A percentile compares a stretch with the other conserved stretches of the same genome.
phyloP scores from a whole-genome alignment of 495 filamentous ascomycete species.

The Penicillium soppii region DNA sequence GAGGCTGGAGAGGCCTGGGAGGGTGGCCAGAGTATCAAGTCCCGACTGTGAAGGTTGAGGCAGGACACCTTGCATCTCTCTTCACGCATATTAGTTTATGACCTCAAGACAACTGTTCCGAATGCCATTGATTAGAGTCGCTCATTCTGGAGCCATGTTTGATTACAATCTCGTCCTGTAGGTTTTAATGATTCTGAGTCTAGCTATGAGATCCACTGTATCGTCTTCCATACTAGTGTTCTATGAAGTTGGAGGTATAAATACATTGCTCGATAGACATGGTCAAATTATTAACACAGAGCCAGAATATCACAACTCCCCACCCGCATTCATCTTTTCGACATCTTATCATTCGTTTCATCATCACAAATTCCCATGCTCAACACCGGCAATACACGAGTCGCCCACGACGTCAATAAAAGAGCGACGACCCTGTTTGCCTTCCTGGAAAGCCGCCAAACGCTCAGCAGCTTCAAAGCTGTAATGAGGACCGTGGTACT shows the following conservation, averaged over 20 bases:
- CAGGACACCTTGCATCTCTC: neutral
- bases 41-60: conserved; percentile 24
- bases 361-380: conserved; percentile 10
- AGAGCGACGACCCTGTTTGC: conserved; percentile 23
- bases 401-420: conserved; percentile 20
- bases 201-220: too few relatives aligned
- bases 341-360: neutral
- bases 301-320: neutral
- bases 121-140: conserved; percentile 7
- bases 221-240: too few relatives aligned
- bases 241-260: neutral
- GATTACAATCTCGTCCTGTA: neutral
- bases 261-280: neutral
- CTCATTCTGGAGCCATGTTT: neutral
- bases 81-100: conserved; percentile 15
- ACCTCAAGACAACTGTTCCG: conserved; percentile 12
- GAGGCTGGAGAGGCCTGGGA: conserved; percentile 88
- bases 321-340: neutral
- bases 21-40: conserved; percentile 74
- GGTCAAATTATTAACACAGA: neutral
- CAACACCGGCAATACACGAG: conserved; percentile 3
- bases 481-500: conserved; percentile 35
- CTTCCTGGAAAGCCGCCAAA: conserved; percentile 22
- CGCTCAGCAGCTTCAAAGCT: conserved; percentile 32
- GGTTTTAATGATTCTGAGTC: too few relatives aligned